Base-by-base conservation (phyloP, 306 rosid genomes). In the Coriaria nepalensis region DNA sequence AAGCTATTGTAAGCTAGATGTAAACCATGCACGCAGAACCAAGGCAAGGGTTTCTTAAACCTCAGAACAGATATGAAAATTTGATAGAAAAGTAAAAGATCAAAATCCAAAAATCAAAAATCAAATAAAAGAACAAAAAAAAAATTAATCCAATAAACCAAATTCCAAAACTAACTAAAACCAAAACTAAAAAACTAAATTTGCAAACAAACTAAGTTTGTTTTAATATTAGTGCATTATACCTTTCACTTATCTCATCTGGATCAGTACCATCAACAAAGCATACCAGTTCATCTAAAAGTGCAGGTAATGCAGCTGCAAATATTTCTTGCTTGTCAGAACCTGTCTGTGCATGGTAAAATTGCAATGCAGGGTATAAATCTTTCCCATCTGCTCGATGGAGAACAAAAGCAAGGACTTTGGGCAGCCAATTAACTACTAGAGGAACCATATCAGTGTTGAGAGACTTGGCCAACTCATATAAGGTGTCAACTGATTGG, bases 401-500 rank as follows among this genome's bases (percentile, higher is more conserved):
- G 63, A 90, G 87, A 66, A 77, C 90, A 75, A 72, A 90, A 51
- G 95, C 94, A 67, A 90, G 84, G 62, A 90, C 97, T 81, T 84
- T 81, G n/a, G 95, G 95, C 43, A 84, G 68, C 94, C 90, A 90
- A 56, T 73, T 65, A 57, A 79, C 72, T 55, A 71, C 57, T 50
- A 84, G 59, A 53, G 81, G 54, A 50, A 54, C 78, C 82, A 78
- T 40, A 70, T 81, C 95, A 50, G 78, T 78, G 52, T 79, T 70
- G 66, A 77, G 64, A 67, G 65, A 77, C 72, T 74, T 81, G 52
- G 87, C 93, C 67, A 90, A 70, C 75, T 79, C 94, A 57, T 57
- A 7, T 46, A 90, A 71, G 57, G 82, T 76, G 49, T 62, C 68
- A 68, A 77, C 75, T 57, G 92, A 90, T 68, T 77, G 95, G 53